Conservation (phyloP, 495 filamentous ascomycete species). For the Penicillium turbatum region DNA sequence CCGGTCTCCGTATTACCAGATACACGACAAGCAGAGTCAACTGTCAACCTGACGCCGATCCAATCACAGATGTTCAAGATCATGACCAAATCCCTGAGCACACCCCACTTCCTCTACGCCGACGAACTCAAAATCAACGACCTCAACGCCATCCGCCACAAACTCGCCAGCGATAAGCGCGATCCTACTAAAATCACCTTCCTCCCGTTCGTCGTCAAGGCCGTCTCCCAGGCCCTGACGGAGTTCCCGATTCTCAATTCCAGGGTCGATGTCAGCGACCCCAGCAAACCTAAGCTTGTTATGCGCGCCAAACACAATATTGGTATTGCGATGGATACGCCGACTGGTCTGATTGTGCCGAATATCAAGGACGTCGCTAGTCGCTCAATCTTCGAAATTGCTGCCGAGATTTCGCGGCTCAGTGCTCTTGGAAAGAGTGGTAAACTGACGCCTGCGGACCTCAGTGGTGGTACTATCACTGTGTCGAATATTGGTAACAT, state of each 20-base stretch:
- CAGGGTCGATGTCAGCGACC: conserved; percentile 59
- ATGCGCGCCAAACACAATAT: conserved; percentile 87
- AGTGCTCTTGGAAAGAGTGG: conserved; percentile 65
- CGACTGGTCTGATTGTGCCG: conserved; percentile 85
- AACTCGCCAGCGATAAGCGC: conserved; percentile 46
- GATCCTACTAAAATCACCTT: conserved; percentile 67
- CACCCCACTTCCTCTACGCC: conserved; percentile 91
- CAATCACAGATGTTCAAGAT: conserved; percentile 95
- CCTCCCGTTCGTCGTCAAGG: conserved; percentile 94
- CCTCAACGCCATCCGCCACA: conserved; percentile 62
- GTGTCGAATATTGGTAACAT: conserved; percentile 97
- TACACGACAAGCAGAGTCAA: conserved; percentile 59
- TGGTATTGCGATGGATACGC: conserved; percentile 93
- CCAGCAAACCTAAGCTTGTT: conserved; percentile 63
- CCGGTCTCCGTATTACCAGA: conserved; percentile 18
- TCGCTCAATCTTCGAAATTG: conserved; percentile 70
- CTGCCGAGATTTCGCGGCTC: conserved; percentile 69
- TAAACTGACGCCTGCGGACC: conserved; percentile 70
- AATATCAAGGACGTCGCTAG: conserved; percentile 81
- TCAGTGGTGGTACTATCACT: conserved; percentile 86
- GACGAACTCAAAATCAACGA: conserved; percentile 77
- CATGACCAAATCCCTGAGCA: conserved; percentile 90
- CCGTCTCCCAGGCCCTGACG: conserved; percentile 77
- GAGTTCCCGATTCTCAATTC: conserved; percentile 85
- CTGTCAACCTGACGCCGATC: conserved; percentile 63